These are phyloP conservation scores for Sporothrix brunneoviolacea DNA, from an alignment of 2,329 filamentous ascomycete species.

Conservation along the genomic window DNA sequence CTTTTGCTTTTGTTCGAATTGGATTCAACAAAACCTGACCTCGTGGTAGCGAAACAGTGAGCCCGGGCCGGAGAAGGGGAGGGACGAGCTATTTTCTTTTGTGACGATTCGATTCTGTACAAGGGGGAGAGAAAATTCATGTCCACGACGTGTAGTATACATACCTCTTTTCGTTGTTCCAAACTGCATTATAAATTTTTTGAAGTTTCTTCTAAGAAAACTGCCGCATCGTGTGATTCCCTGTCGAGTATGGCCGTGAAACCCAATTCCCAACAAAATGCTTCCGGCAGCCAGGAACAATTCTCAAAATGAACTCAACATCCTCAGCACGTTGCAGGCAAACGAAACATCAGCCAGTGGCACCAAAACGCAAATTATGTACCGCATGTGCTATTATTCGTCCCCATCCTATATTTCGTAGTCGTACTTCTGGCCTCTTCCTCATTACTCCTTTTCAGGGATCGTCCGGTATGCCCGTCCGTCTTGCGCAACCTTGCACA, in stretches of 20 bases:
- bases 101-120: slow-evolving; percentile 1
- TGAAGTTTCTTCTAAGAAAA: not conserved
- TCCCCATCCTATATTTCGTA: not conserved
- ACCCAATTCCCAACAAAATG: too few relatives aligned
- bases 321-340: too few relatives aligned
- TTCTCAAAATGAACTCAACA: too few relatives aligned
- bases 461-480: slow-evolving; percentile 48
- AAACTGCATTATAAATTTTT: slow-evolving; percentile 1
- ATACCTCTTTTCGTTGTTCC: not conserved
- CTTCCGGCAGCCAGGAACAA: too few relatives aligned
- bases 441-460: slow-evolving; percentile 37
- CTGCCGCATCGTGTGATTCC: too few relatives aligned
- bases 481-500: slow-evolving; percentile 67
- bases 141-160: slow-evolving; percentile 7
- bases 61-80: not conserved
- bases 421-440: not conserved
- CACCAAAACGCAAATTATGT: too few relatives aligned
- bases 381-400: too few relatives aligned
- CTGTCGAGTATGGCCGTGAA: too few relatives aligned
- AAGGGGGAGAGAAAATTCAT: slow-evolving; percentile 1
- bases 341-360: too few relatives aligned
- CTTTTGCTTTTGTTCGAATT: too few relatives aligned
- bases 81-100: not conserved
- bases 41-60: slow-evolving; percentile 1
- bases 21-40: too few relatives aligned